phyloP scores from a whole-genome alignment of 2,329 filamentous ascomycete genomes.

The Penicillium sclerotiorum region DNA sequence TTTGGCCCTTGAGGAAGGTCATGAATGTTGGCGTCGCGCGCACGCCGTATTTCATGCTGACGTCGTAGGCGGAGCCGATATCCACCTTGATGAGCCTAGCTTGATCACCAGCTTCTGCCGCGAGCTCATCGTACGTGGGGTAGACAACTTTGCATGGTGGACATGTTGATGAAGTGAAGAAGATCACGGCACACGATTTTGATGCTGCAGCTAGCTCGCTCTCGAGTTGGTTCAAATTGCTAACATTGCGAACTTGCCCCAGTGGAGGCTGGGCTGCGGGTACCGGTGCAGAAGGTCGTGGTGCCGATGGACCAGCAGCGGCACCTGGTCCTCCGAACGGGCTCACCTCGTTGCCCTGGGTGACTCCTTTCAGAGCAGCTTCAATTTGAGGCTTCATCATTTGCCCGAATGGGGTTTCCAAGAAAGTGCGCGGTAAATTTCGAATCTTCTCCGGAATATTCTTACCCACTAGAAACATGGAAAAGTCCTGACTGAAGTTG shows the following conservation, averaged over 20 bases:
- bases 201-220: conserved; percentile 61
- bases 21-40: conserved; percentile 85
- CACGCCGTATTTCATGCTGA: conserved; percentile 67
- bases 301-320: conserved; percentile 10
- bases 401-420: conserved; percentile 83
- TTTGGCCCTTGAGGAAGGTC: conserved; percentile 74
- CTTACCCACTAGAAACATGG: conserved; percentile 84
- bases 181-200: conserved; percentile 74
- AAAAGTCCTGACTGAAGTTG: conserved; percentile 92
- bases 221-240: conserved; percentile 62
- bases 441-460: conserved; percentile 87
- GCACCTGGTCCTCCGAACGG: conserved; percentile 20
- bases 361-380: conserved; percentile 63
- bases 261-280: conserved; percentile 13
- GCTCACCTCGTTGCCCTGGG: conserved; percentile 55
- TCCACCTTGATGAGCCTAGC: conserved; percentile 82
- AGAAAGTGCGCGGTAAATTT: conserved; percentile 79
- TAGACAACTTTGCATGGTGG: conserved; percentile 82
- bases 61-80: conserved; percentile 65
- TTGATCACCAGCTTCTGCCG: conserved; percentile 69
- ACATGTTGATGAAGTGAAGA: conserved; percentile 90
- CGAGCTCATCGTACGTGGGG: conserved; percentile 77
- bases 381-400: conserved; percentile 82
- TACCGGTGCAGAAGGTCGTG: conserved; percentile 13
- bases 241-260: conserved; percentile 64